Evolutionary conservation across 1,284 basidiomycete species (phyloP).

Genomic region (Ceratobasidium papillatum): DNA sequence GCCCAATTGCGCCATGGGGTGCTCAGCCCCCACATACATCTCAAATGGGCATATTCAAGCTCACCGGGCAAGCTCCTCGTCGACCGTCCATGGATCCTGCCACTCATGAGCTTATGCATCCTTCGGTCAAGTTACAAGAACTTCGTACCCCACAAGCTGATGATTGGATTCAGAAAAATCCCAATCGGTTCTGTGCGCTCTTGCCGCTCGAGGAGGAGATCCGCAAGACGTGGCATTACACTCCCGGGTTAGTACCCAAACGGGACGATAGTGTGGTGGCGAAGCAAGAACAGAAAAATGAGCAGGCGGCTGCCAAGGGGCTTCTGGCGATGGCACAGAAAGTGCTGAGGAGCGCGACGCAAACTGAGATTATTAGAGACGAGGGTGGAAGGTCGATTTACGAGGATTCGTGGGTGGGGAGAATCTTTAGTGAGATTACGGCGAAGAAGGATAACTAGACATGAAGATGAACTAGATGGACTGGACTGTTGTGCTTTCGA

Average conservation of each 20-base stretch:
- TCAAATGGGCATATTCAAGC: slow-evolving; percentile 60
- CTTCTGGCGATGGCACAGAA: slow-evolving; percentile 32
- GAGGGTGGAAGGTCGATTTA: slow-evolving; percentile 35
- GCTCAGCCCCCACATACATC: slow-evolving; percentile 67
- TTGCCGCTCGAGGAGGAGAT: slow-evolving; percentile 64
- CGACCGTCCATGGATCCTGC: slow-evolving; percentile 58
- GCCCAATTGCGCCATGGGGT: slow-evolving; percentile 68
- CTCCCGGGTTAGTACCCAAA: background rate
- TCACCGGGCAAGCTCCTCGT: slow-evolving; percentile 59
- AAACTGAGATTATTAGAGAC: slow-evolving; percentile 29
- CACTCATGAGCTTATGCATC: slow-evolving; percentile 69
- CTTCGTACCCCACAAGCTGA: slow-evolving; percentile 53
- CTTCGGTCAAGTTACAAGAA: slow-evolving; percentile 63
- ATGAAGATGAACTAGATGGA: background rate
- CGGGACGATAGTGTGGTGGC: slow-evolving; percentile 29
- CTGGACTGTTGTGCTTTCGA: background rate
- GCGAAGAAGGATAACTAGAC: slow-evolving; percentile 10
- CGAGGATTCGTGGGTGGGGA: slow-evolving; percentile 37
- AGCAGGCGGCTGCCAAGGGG: slow-evolving; percentile 22
- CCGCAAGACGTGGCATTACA: slow-evolving; percentile 58
- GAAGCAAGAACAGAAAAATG: slow-evolving; percentile 17
- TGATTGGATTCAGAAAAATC: slow-evolving; percentile 55
- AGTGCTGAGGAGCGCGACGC: slow-evolving; percentile 16
- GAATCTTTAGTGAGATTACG: slow-evolving; percentile 24
- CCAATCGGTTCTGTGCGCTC: slow-evolving; percentile 58